Base-by-base conservation (phyloP, 2,329 filamentous ascomycete genomes). In the Fusarium tricinctum region DNA sequence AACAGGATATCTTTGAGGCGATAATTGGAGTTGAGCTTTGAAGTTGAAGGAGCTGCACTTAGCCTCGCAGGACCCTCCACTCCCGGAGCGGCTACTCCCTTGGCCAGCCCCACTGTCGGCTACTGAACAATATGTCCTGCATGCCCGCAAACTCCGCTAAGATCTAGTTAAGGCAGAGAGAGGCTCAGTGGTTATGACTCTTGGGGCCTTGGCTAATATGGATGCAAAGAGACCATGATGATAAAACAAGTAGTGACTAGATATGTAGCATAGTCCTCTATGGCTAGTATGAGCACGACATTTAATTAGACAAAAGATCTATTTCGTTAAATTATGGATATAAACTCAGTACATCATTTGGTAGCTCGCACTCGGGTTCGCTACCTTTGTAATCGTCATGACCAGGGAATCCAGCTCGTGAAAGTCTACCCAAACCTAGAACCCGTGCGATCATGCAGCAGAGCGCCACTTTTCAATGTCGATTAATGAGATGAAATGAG, bases 371-470 rank as follows among this genome's bases (percentile, higher is more conserved):
- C 49, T 66, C 63, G 63, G 43, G 12, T 50, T 66, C 45, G 40
- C 28, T 46, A 30, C 30, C 33, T 23, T 49, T 63, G 43, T 44
- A 59, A 23, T 52, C 52, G 63, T 67, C 64, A 68, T 67, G 58
- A 58, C 22, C 33, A 35, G 28, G 51, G 63, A 50, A 63, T 63
- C 67, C 58, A 50, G 47, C 19, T 53, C 13, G 6, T 19, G 20
- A 45, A 67, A 65, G 20, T 43, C 33, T 30, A 46, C 20, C 17
- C 38, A 54, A 65, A 17, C 33, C 52, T 26, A 45, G 39, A 38
- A 50, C n/a, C 44, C 46, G 20, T 22, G 42, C 40, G 54, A 54
- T 46, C n/a, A 32, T 33, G 45, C 32, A 49, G 20, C 19, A 33
- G 43, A 22, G 59, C 60, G 60, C 53, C 46, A 53, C 42, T 30